These are phyloP conservation scores for Trametes cubensis DNA, from an alignment of 768 basidiomycete genomes.

Conservation along the genomic window DNA sequence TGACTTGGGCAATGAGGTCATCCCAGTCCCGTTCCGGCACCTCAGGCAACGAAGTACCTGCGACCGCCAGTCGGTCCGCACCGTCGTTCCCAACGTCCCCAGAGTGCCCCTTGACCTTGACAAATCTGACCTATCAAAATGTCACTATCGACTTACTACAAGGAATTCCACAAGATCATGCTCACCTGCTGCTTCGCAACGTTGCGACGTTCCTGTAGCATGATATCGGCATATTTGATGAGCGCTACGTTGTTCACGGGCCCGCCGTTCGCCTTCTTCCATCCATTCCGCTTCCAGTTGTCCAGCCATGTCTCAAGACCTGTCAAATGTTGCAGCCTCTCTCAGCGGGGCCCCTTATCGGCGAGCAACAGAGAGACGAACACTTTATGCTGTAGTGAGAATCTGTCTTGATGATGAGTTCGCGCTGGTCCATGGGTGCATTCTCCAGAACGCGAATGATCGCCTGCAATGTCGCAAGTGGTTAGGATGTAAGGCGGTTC, in stretches of 20 bases:
- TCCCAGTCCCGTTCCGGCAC: slow-evolving; percentile 64
- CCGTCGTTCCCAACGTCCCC: slow-evolving; percentile 84
- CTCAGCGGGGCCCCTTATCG: slow-evolving; percentile 11
- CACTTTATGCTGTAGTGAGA: slow-evolving; percentile 83
- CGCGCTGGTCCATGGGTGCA: slow-evolving; percentile 52
- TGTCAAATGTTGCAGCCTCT: slow-evolving; percentile 32
- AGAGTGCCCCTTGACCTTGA: slow-evolving; percentile 64
- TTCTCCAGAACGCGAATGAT: slow-evolving; percentile 83
- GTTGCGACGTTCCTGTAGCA: slow-evolving; percentile 54
- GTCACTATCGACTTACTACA: no score
- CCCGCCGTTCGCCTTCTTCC: slow-evolving; percentile 45
- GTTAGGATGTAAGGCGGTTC: neutral
- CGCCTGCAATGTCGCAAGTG: slow-evolving; percentile 52
- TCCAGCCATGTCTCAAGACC: slow-evolving; percentile 69
- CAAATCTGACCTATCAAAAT: slow-evolving; percentile 57
- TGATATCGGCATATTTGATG: slow-evolving; percentile 69
- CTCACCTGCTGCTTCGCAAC: slow-evolving; percentile 56
- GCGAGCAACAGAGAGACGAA: slow-evolving; percentile 35
- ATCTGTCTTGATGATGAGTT: slow-evolving; percentile 80
- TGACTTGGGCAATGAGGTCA: slow-evolving; percentile 2
- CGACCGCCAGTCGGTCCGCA: slow-evolving; percentile 76
- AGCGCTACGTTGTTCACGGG: slow-evolving; percentile 72
- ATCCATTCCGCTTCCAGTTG: slow-evolving; percentile 62
- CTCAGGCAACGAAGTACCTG: slow-evolving; percentile 47
- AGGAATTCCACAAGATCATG: neutral